Conservation (phyloP, 768 basidiomycete species). For the Hysterangium stoloniferum region DNA sequence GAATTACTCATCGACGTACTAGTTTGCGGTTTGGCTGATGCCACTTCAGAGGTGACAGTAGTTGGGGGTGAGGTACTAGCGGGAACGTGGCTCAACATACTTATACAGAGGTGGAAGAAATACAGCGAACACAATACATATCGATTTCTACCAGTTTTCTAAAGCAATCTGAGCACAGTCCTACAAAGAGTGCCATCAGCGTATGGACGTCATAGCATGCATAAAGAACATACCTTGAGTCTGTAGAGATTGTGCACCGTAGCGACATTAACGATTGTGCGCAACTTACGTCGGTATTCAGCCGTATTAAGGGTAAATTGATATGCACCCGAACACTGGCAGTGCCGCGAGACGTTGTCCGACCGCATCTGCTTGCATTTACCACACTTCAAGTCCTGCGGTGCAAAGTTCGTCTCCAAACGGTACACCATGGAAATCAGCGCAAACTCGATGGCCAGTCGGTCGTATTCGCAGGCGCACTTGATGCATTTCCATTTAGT, state of each 20-base stretch:
- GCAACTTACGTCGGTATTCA: constrained; percentile 63
- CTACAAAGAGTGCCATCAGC: constrained; percentile 18
- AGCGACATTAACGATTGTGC: constrained; percentile 80
- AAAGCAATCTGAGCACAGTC: constrained; percentile 33
- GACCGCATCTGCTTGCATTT: constrained; percentile 89
- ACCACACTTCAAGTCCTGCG: constrained; percentile 83
- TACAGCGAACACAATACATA: background rate
- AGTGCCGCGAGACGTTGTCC: constrained; percentile 79
- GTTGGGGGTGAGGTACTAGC: background rate
- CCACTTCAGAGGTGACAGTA: background rate
- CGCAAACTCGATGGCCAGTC: constrained; percentile 77
- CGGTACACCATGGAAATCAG: constrained; percentile 69
- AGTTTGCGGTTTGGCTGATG: background rate
- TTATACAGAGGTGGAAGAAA: too few species aligned
- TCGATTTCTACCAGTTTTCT: constrained; percentile 29
- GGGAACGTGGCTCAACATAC: too few species aligned
- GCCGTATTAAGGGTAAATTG: constrained; percentile 62
- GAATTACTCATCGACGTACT: too few species aligned
- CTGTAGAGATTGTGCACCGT: constrained; percentile 61
- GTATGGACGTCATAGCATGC: background rate
- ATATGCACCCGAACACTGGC: constrained; percentile 84
- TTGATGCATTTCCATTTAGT: constrained; percentile 59
- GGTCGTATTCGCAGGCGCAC: constrained; percentile 85
- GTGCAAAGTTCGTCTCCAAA: constrained; percentile 66
- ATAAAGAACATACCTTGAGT: constrained; percentile 47